A percentile compares a stretch with the other conserved stretches of the same genome.
Conservation (phyloP, 2,329 filamentous ascomycete species). For the Ceratocystis harringtonii region DNA sequence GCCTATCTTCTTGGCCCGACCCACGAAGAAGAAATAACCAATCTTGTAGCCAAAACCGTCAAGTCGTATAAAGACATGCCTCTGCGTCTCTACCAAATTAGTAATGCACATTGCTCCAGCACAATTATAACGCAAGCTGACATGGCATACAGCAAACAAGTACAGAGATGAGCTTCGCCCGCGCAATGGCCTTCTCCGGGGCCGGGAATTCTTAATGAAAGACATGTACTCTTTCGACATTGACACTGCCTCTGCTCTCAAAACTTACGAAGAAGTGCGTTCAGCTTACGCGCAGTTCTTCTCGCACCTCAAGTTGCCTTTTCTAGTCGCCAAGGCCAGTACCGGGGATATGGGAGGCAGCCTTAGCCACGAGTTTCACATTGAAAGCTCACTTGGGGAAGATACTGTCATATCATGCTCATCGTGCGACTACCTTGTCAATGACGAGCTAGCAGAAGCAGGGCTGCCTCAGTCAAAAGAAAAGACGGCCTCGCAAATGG, state of each 20-base stretch:
- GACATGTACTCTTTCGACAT: conserved; percentile 92
- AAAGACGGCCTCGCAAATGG: not conserved
- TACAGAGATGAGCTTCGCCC: conserved; percentile 88
- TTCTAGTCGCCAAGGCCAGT: conserved; percentile 73
- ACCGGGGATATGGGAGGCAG: conserved; percentile 94
- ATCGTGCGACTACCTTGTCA: conserved; percentile 61
- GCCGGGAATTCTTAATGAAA: conserved; percentile 93
- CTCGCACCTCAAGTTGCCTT: conserved; percentile 65
- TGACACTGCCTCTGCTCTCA: conserved; percentile 49
- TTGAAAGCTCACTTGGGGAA: conserved; percentile 64
- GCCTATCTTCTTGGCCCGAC: conserved; percentile 74
- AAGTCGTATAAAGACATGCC: conserved; percentile 79
- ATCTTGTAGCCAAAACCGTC: conserved; percentile 55
- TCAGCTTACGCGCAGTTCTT: conserved; percentile 64
- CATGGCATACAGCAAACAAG: conserved; percentile 51
- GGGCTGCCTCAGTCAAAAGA: conserved; percentile 15
- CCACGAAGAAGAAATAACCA: conserved; percentile 92
- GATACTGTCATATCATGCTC: conserved; percentile 68
- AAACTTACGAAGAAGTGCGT: conserved; percentile 64
- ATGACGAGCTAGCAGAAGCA: conserved; percentile 65
- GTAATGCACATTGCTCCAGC: conserved; percentile 31
- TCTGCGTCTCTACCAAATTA: conserved; percentile 77
- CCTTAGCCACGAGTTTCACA: conserved; percentile 89
- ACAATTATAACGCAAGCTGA: not conserved
- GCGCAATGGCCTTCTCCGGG: conserved; percentile 71